Percentiles rank a stretch among this genome's conserved stretches.
These are phyloP conservation scores for Fraxinus velutina DNA, from an alignment of 305 asterid species.

Conservation along the genomic window DNA sequence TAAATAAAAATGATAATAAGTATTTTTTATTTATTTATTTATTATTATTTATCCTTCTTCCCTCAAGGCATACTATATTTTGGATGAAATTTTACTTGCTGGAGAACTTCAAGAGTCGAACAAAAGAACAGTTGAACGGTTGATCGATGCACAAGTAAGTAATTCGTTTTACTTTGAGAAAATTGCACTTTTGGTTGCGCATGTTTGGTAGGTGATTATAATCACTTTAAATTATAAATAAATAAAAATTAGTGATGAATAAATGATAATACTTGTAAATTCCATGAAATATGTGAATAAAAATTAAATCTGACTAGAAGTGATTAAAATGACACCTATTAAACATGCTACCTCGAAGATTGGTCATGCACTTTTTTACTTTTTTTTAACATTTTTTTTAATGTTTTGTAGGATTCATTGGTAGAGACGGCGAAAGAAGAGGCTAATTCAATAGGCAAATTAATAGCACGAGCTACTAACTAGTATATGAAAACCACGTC, in stretches of 20 bases:
- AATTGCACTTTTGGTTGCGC: neutral
- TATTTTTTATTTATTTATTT: neutral
- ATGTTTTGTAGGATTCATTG: slow-evolving; percentile 8
- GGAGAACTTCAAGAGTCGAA: slow-evolving; percentile 26
- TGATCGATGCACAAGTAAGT: slow-evolving; percentile 21
- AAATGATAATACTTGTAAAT: neutral
- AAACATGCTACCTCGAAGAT: neutral
- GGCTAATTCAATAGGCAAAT: slow-evolving; percentile 2
- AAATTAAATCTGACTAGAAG: too few species aligned
- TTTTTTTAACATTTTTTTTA: neutral
- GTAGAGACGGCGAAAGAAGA: slow-evolving; percentile 20
- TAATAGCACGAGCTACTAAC: slow-evolving; percentile 20
- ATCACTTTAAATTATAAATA: too few species aligned
- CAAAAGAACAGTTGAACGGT: slow-evolving; percentile 18
- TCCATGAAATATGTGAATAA: neutral
- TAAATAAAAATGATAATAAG: neutral
- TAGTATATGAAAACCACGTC: neutral
- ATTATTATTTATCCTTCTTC: neutral
- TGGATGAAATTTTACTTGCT: slow-evolving; percentile 22
- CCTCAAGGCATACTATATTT: slow-evolving; percentile 22
- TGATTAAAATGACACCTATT: too few species aligned
- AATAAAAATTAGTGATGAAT: too few species aligned
- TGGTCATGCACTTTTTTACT: neutral
- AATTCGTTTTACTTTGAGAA: neutral
- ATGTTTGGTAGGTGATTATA: neutral